phyloP scores from a whole-genome alignment of 768 basidiomycete species.

The Thelephora aurantiotincta region DNA sequence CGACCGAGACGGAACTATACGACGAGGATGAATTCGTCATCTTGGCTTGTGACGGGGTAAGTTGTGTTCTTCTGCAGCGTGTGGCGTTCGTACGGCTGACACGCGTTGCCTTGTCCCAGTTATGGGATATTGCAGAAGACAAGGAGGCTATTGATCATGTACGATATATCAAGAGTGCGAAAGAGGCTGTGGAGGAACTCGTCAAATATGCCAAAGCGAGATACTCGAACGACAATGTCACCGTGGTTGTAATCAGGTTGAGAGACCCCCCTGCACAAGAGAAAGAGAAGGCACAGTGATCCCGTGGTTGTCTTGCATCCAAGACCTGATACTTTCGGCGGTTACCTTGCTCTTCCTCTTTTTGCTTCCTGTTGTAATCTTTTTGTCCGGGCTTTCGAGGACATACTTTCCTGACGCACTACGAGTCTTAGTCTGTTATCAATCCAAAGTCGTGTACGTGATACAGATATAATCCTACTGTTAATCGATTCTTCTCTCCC shows the following conservation, averaged over 20 bases:
- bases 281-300: constrained; percentile 5
- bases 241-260: constrained; percentile 80
- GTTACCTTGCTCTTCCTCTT: neutral
- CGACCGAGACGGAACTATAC: constrained; percentile 89
- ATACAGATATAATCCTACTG: too few species aligned
- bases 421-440: too few species aligned
- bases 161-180: constrained; percentile 57
- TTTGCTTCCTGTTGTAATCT: too few species aligned
- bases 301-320: constrained; percentile 1
- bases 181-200: constrained; percentile 60
- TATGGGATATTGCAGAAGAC: constrained; percentile 94
- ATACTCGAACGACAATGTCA: constrained; percentile 93
- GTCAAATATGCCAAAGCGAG: constrained; percentile 76
- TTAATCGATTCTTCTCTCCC: too few species aligned
- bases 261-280: constrained; percentile 23
- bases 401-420: too few species aligned
- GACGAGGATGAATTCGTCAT: constrained; percentile 91
- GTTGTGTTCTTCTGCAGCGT: constrained; percentile 19
- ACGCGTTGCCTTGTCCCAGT: constrained; percentile 28
- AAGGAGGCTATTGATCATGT: constrained; percentile 84
- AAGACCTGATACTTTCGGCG: neutral
- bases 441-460: too few species aligned
- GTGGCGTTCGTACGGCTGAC: neutral
- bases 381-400: too few species aligned
- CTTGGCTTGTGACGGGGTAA: constrained; percentile 92